phyloP scores from a whole-genome alignment of 2,329 filamentous ascomycete genomes.

The Aspergillus felis region DNA sequence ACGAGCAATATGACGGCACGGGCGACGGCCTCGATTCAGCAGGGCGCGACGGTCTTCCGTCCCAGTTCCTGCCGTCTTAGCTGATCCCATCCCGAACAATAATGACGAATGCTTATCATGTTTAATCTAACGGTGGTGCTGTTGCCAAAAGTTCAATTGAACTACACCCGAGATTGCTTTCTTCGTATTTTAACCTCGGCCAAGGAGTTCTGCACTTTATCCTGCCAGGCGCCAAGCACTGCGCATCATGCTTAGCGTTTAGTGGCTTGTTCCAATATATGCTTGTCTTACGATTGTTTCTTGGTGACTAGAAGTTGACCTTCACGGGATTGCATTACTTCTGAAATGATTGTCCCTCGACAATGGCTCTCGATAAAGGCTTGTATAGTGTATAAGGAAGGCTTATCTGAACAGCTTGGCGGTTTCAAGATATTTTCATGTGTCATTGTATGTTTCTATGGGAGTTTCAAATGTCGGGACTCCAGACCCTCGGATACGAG shows the following conservation, averaged over 20 bases:
- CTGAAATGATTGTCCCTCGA: background rate
- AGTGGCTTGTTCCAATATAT: background rate
- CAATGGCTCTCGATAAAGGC: background rate
- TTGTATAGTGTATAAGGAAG: background rate
- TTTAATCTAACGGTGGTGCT: background rate
- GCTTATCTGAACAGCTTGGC: background rate
- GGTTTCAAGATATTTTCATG: background rate
- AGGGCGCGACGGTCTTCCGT: slow-evolving; percentile 7
- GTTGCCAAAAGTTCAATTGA: background rate
- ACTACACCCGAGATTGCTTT: background rate
- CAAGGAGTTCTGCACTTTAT: background rate
- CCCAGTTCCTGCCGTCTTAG: slow-evolving; percentile 26
- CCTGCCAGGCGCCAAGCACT: background rate
- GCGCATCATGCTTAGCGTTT: background rate
- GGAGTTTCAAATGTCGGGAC: background rate
- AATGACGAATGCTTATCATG: background rate
- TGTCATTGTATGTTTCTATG: background rate
- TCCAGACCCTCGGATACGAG: background rate
- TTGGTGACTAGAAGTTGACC: background rate
- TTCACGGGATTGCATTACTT: background rate
- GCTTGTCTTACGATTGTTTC: background rate
- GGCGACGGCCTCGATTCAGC: slow-evolving; percentile 16
- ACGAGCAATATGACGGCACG: slow-evolving; percentile 38
- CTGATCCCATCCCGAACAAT: background rate
- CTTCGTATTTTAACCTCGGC: background rate